phyloP scores from a whole-genome alignment of 73 alveolate genomes.

The Paramecium sexaurelia region DNA sequence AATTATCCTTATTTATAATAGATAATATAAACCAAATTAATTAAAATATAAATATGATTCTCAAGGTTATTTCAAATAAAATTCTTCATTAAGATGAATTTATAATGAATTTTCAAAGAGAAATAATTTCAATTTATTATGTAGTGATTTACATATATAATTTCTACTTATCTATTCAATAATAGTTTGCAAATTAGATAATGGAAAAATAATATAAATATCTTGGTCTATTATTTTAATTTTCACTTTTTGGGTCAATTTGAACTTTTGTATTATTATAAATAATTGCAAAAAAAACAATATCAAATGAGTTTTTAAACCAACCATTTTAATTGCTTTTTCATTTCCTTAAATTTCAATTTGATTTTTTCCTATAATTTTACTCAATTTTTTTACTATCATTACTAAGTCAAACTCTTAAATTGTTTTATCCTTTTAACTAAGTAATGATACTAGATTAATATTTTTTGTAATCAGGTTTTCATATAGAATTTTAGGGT shows the following conservation, averaged over 20 bases:
- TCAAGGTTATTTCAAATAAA: background rate
- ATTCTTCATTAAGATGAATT: background rate
- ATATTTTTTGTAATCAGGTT: background rate
- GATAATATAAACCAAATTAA: too few species aligned
- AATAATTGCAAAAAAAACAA: background rate
- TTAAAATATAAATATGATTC: background rate
- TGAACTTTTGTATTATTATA: background rate
- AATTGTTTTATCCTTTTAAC: background rate
- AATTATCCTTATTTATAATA: background rate
- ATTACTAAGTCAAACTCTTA: background rate
- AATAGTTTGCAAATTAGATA: background rate
- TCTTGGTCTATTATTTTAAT: background rate
- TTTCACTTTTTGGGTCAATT: background rate
- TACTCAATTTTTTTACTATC: background rate
- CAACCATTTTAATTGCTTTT: background rate
- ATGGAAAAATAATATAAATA: background rate
- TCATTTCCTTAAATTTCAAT: background rate
- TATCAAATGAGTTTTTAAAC: background rate
- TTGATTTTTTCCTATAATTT: background rate
- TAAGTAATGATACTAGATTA: background rate
- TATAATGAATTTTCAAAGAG: background rate
- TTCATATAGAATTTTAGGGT: background rate
- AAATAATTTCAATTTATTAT: background rate
- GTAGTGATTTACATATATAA: background rate
- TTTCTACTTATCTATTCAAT: background rate